Base-by-base conservation (phyloP, 2,329 filamentous ascomycete species). In the Epichloe sibirici region DNA sequence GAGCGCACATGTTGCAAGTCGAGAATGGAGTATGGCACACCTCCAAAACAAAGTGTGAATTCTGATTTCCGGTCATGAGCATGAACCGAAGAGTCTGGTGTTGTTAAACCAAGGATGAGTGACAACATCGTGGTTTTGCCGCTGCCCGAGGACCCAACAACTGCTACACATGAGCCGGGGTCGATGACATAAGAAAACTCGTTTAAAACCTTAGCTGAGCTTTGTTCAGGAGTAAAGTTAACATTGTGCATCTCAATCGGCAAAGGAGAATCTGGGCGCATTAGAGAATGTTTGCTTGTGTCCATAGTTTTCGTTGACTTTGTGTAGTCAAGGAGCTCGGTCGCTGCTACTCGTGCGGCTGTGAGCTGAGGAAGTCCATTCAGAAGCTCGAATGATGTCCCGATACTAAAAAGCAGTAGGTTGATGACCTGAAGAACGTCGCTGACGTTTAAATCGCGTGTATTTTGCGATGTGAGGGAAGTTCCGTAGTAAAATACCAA, bases 101-200 rank as follows among this genome's bases (percentile, higher is more conserved):
- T 58, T 58, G 93, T 89, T 0, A 96, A 73, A 1, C 85, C 81
- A 4, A 94, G 70, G 0, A 97, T 72, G 0, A 97, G 70, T 0
- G 85, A 79, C 0, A 85, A 77, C 38, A 96, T 75, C 0, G 91
- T 96, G 13, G 86, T 90, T 69, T 98, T 97, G 1, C 93, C 91
- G n/a, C 85, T 88, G 0, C 93, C 91, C 0, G 90, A 95, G 1
- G 79, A 71, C 1, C 91, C 90, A 2, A 94, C 89, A 21, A 97
- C 81, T 2, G 88, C 89, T 0, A 83, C 83, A 58, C 81, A 86
- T 4, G 78, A 81, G 23, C 83, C 82, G 0, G 76, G 66, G 1
- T 73, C 63, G 49, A 96, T 78, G 0, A 68, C 71, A 7, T 95
- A 70, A n/a, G 74, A 81, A 2, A 55, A 2, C 4, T 28, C 45